phyloP scores from a whole-genome alignment of 1,284 basidiomycete species.

The Cutaneotrichosporon sp. region DNA sequence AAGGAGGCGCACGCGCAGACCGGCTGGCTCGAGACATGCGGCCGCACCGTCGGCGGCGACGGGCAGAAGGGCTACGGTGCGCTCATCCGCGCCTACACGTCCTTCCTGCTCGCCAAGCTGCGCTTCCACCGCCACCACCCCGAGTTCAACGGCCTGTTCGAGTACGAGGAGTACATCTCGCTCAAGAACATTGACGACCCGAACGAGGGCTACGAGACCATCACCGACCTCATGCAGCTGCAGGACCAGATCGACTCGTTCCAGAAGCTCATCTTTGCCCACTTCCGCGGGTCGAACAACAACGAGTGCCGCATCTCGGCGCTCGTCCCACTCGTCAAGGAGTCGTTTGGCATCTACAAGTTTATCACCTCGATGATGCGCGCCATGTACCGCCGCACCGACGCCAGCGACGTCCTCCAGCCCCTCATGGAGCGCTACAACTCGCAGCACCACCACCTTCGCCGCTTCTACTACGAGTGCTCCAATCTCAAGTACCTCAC shows the following conservation, averaged over 20 bases:
- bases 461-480: slow-evolving; percentile 97
- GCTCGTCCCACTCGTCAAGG: slow-evolving; percentile 90
- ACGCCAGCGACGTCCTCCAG: slow-evolving; percentile 79
- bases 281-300: slow-evolving; percentile 84
- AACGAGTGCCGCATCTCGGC: slow-evolving; percentile 95
- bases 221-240: slow-evolving; percentile 89
- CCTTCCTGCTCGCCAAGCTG: slow-evolving; percentile 91
- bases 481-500: slow-evolving; percentile 95
- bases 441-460: slow-evolving; percentile 83
- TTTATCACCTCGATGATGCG: slow-evolving; percentile 97
- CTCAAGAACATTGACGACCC: slow-evolving; percentile 96
- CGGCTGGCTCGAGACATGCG: slow-evolving; percentile 93
- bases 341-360: slow-evolving; percentile 95
- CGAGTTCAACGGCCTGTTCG: slow-evolving; percentile 94
- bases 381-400: slow-evolving; percentile 89
- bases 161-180: slow-evolving; percentile 95
- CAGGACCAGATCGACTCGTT: slow-evolving; percentile 98
- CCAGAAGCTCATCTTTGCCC: slow-evolving; percentile 91
- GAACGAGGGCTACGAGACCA: slow-evolving; percentile 96
- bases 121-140: slow-evolving; percentile 89
- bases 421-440: slow-evolving; percentile 81
- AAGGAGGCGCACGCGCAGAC: slow-evolving; percentile 96
- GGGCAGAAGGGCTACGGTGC: slow-evolving; percentile 81
- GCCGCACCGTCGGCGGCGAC: slow-evolving; percentile 79
- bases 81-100: slow-evolving; percentile 89